Evolutionary conservation across 1,284 basidiomycete genomes (phyloP).

Genomic region (Cryptococcus sp.): DNA sequence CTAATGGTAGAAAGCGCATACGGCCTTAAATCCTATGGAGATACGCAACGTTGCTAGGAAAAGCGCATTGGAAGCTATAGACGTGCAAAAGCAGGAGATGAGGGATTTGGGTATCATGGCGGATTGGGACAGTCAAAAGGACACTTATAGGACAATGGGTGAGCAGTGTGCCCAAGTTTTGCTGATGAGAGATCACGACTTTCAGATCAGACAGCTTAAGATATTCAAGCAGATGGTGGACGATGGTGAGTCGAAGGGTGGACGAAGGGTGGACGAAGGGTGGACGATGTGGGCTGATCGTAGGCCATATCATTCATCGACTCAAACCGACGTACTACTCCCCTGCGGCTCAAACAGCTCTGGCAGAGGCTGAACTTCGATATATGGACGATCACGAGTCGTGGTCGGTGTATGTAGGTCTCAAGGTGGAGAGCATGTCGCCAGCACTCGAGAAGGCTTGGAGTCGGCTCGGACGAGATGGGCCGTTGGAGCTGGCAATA

Average conservation of each 20-base stretch:
- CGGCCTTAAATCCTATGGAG: slow-evolving; percentile 55
- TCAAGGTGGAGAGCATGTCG: slow-evolving; percentile 28
- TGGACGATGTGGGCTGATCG: background rate
- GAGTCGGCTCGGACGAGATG: slow-evolving; percentile 6
- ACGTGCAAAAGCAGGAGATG: slow-evolving; percentile 75
- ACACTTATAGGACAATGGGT: slow-evolving; percentile 85
- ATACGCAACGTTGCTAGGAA: slow-evolving; percentile 68
- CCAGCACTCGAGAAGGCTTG: slow-evolving; percentile 20
- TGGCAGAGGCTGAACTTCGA: slow-evolving; percentile 91
- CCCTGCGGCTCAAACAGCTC: slow-evolving; percentile 85
- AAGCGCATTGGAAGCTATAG: slow-evolving; percentile 71
- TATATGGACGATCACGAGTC: slow-evolving; percentile 87
- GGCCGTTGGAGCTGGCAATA: slow-evolving; percentile 62
- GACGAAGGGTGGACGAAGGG: too few species aligned
- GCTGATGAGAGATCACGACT: slow-evolving; percentile 61
- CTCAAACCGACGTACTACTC: slow-evolving; percentile 93
- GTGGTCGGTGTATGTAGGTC: slow-evolving; percentile 77
- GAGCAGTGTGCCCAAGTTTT: slow-evolving; percentile 21
- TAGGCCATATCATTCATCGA: slow-evolving; percentile 65
- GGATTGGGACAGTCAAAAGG: slow-evolving; percentile 66
- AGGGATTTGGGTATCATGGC: slow-evolving; percentile 84
- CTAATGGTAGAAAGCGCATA: slow-evolving; percentile 31
- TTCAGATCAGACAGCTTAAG: slow-evolving; percentile 81
- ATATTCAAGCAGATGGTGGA: slow-evolving; percentile 87
- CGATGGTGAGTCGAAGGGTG: slow-evolving; percentile 61